Base-by-base conservation (phyloP, 2,329 filamentous ascomycete genomes). In the Aspergillus proliferans region DNA sequence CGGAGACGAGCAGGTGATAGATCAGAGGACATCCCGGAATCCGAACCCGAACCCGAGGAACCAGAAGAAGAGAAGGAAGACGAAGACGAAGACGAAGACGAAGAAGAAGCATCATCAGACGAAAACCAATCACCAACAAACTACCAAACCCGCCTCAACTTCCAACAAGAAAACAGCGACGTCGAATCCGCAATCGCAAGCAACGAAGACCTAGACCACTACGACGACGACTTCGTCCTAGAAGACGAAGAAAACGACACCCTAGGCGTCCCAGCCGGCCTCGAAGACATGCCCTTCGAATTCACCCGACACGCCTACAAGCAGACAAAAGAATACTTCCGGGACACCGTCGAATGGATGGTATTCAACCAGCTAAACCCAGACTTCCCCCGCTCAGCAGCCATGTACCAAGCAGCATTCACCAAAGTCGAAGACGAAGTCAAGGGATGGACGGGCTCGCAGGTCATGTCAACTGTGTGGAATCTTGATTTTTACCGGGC, bases 331-430 rank as follows among this genome's bases (percentile, higher is more conserved):
- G 83, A 88, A 36, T 81, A 90, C 45, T 92, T 92, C 71, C 80
- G 79, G 43, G 82, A 84, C 58, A 85, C 82, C 0, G 75, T 92
- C 2, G 86, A 89, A 62, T 92, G 87, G 87, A 85, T 91, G 69
- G 83, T 92, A 2, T 86, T 89, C 59, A 87, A 86, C 62, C 84
- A 85, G 57, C 76, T 93, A 45, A 85, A 90, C 56, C 87, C 86
- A 0, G 81, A 75, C 0, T 91, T 90, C 58, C 71, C 78, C 9
- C 76, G 77, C 15, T 70, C 78, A 4, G 81, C 87, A 51, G 74
- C 79, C 6, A 71, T 89, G 10, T 93, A 89, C 65, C 60, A 70
- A 10, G 74, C 86, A 22, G 83, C 86, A 0, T 90, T 89, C 72
- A 71, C 72, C 44, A 88, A 88, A 60, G 73, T 92, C 0, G 80